Evolutionary conservation across 2,329 filamentous ascomycete species (phyloP).

Genomic region (Grosmannia huntii): DNA sequence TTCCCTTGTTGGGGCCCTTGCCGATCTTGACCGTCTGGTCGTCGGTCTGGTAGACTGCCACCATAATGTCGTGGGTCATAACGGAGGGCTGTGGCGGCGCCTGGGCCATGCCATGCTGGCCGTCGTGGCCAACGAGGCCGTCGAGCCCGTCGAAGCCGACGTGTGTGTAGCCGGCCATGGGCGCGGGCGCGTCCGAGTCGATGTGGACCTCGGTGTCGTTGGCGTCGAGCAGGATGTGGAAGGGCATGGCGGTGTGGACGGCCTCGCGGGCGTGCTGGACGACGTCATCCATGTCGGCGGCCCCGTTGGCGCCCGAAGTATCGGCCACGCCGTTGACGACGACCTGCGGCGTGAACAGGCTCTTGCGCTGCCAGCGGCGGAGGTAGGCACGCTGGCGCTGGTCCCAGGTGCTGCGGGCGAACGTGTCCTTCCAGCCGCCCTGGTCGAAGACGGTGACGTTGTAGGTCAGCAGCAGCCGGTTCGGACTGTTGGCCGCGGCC

Average conservation of each 20-base stretch:
- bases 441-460: slow-evolving; percentile 23
- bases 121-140: not conserved
- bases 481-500: slow-evolving; percentile 15
- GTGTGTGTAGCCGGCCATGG: too few relatives aligned
- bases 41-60: slow-evolving; percentile 15
- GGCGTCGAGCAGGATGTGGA: slow-evolving; percentile 16
- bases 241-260: slow-evolving; percentile 3
- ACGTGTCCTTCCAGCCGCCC: slow-evolving; percentile 21
- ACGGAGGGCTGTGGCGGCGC: not conserved
- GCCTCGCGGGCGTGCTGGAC: slow-evolving; percentile 8
- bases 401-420: slow-evolving; percentile 18
- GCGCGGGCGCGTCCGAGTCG: slow-evolving; percentile 8
- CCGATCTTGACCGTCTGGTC: slow-evolving; percentile 18
- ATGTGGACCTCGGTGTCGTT: slow-evolving; percentile 15
- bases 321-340: slow-evolving; percentile 19
- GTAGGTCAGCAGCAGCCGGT: slow-evolving; percentile 21
- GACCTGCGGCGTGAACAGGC: slow-evolving; percentile 20
- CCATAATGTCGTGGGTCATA: slow-evolving; percentile 4
- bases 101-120: not conserved
- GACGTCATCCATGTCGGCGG: slow-evolving; percentile 13
- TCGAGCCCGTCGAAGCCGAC: not conserved
- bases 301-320: slow-evolving; percentile 10
- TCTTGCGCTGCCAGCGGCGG: slow-evolving; percentile 18
- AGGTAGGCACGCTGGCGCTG: slow-evolving; percentile 22
- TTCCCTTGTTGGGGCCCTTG: slow-evolving; percentile 22